Evolutionary conservation across 345 rosid species (phyloP).

Genomic region (Salix suchowensis): DNA sequence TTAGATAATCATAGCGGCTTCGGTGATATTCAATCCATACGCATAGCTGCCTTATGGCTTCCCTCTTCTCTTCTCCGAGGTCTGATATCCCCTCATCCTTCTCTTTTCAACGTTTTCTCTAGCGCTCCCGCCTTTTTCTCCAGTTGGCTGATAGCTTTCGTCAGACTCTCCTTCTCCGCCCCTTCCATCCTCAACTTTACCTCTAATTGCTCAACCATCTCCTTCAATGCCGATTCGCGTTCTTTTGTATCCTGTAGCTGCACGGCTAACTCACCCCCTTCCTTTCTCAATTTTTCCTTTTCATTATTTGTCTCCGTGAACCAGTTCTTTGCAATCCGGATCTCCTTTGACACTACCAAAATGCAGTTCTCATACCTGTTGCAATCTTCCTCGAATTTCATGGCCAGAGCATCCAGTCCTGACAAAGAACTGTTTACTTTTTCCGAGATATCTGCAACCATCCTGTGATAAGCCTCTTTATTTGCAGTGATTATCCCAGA

Average conservation of each 20-base stretch:
- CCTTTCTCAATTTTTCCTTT: slow-evolving; percentile 35
- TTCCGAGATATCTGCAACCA: slow-evolving; percentile 44
- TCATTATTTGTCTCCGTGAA: slow-evolving; percentile 35
- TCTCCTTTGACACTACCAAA: slow-evolving; percentile 35
- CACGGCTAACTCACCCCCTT: slow-evolving; percentile 25
- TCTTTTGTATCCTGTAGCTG: slow-evolving; percentile 39
- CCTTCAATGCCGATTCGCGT: slow-evolving; percentile 28
- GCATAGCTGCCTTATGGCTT: slow-evolving; percentile 93
- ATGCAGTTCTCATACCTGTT: slow-evolving; percentile 35
- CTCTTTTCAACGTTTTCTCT: slow-evolving; percentile 42
- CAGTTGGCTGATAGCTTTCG: slow-evolving; percentile 25
- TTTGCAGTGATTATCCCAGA: slow-evolving; percentile 33
- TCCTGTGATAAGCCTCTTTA: slow-evolving; percentile 35
- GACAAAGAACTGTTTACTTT: slow-evolving; percentile 31
- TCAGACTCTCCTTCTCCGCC: slow-evolving; percentile 47
- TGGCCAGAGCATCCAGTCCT: slow-evolving; percentile 37
- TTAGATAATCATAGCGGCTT: slow-evolving; percentile 48
- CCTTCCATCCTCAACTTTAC: slow-evolving; percentile 41
- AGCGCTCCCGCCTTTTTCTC: slow-evolving; percentile 36
- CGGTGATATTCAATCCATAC: slow-evolving; percentile 76
- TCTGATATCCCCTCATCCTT: slow-evolving; percentile 40
- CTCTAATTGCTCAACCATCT: slow-evolving; percentile 45
- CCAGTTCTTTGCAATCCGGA: slow-evolving; percentile 42
- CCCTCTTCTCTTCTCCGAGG: slow-evolving; percentile 78
- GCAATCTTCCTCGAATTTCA: slow-evolving; percentile 38